Percentiles rank a stretch among this genome's conserved stretches.
Conservation (phyloP, 176 grass and related monocot genomes). For the Cenchrus purpureus region DNA sequence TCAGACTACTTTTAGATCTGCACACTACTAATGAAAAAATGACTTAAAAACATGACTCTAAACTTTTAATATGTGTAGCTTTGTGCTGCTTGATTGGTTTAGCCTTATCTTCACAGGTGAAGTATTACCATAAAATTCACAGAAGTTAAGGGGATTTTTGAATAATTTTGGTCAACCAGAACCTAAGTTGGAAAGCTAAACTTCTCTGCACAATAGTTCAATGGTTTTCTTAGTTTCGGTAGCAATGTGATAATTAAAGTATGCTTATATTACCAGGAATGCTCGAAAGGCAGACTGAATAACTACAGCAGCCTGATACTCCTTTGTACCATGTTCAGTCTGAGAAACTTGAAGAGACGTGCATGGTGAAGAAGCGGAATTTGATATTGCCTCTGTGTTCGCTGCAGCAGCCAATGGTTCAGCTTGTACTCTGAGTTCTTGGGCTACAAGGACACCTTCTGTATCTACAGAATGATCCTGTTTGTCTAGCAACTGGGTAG, state of each 20-base stretch:
- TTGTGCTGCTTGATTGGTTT: neutral
- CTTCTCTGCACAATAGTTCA: neutral
- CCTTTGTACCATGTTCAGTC: conserved; percentile 50
- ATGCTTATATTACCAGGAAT: conserved; percentile 76
- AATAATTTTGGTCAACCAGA: conserved; percentile 20
- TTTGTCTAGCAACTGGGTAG: conserved; percentile 48
- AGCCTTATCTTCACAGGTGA: conserved; percentile 19
- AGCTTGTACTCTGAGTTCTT: conserved; percentile 42
- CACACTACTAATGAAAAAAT: neutral
- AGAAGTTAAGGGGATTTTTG: neutral
- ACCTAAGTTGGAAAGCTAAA: conserved; percentile 10
- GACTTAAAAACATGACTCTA: conserved; percentile 17
- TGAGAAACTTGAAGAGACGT: conserved; percentile 51
- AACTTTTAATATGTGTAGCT: neutral
- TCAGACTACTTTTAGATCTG: conserved; percentile 16
- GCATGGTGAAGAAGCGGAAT: conserved; percentile 40
- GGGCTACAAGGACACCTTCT: conserved; percentile 41
- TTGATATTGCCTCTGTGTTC: conserved; percentile 45
- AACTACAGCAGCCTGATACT: conserved; percentile 73
- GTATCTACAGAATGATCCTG: conserved; percentile 50
- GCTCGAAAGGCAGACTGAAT: conserved; percentile 90
- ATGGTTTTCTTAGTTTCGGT: conserved; percentile 15
- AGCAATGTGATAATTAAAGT: conserved; percentile 7
- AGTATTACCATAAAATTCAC: conserved; percentile 10
- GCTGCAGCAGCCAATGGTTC: conserved; percentile 37